A percentile compares a stretch with the other conserved stretches of the same genome.
phyloP scores from a whole-genome alignment of 2,329 filamentous ascomycete genomes.

The Pseudocercospora pini-densiflorae region DNA sequence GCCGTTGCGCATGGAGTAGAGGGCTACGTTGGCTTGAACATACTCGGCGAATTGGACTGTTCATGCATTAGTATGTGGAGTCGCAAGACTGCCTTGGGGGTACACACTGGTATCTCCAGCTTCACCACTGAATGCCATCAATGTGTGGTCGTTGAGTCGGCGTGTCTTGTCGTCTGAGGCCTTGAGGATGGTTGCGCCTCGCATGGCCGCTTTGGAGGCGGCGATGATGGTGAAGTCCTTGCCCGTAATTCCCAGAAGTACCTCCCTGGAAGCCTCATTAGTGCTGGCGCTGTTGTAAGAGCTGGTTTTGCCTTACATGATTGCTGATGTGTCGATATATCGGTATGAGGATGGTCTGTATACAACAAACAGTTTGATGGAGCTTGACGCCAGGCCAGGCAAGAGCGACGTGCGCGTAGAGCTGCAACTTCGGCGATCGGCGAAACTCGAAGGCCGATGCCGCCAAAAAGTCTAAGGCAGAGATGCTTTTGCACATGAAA shows the following conservation, averaged over 20 bases:
- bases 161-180: slow-evolving; percentile 95
- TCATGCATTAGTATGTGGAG: not conserved
- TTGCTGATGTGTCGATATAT: slow-evolving; percentile 18
- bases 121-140: slow-evolving; percentile 96
- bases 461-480: not conserved
- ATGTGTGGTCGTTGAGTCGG: slow-evolving; percentile 86
- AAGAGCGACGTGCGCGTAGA: slow-evolving; percentile 9
- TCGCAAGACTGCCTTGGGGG: too few species aligned
- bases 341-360: slow-evolving; percentile 12
- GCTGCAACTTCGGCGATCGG: not conserved
- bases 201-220: slow-evolving; percentile 97
- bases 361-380: slow-evolving; percentile 16
- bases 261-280: slow-evolving; percentile 70
- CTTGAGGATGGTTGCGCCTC: slow-evolving; percentile 95
- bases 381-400: slow-evolving; percentile 5
- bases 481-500: slow-evolving; percentile 19
- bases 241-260: slow-evolving; percentile 95
- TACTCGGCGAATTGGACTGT: slow-evolving; percentile 98
- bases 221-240: slow-evolving; percentile 99
- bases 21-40: slow-evolving; percentile 96
- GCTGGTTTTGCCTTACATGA: slow-evolving; percentile 24
- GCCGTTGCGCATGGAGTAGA: slow-evolving; percentile 98
- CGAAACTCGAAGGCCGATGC: not conserved
- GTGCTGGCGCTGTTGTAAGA: not conserved
- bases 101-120: too few species aligned